phyloP scores from a whole-genome alignment of 257 asterid genomes.

The Verbascum thapsus region DNA sequence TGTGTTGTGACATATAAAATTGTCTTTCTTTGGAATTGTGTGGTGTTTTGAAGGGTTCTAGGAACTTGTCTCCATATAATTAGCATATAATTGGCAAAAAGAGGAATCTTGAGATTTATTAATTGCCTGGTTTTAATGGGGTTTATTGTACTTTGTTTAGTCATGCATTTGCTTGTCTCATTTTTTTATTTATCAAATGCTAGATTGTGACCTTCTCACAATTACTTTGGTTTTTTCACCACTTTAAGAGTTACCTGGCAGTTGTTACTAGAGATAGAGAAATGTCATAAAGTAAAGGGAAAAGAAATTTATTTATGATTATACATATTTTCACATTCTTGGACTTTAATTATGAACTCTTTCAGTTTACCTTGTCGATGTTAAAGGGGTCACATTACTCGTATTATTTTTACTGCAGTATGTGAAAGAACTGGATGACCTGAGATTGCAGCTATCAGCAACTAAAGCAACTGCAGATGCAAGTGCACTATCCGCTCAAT shows the following conservation, averaged over 20 bases:
- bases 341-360: too few relatives aligned
- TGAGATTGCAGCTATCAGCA: conserved; percentile 59
- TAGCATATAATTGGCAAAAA: conserved; percentile 37
- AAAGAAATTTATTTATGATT: background rate
- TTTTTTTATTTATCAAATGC: conserved; percentile 10
- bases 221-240: background rate
- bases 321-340: background rate
- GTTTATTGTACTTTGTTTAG: conserved; percentile 23
- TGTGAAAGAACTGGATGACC: conserved; percentile 72
- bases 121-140: conserved; percentile 32
- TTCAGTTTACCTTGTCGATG: too few relatives aligned
- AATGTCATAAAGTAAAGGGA: conserved; percentile 1
- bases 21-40: conserved; percentile 43
- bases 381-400: too few relatives aligned
- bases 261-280: background rate
- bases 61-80: conserved; percentile 44
- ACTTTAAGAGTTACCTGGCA: too few relatives aligned
- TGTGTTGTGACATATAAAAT: conserved; percentile 28
- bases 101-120: conserved; percentile 40
- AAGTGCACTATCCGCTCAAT: conserved; percentile 74
- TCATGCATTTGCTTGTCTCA: background rate
- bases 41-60: conserved; percentile 47
- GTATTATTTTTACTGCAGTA: conserved; percentile 43
- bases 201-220: background rate
- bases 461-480: conserved; percentile 80